Conservation (phyloP, 2,329 filamentous ascomycete genomes). For the Colletotrichum trifolii region DNA sequence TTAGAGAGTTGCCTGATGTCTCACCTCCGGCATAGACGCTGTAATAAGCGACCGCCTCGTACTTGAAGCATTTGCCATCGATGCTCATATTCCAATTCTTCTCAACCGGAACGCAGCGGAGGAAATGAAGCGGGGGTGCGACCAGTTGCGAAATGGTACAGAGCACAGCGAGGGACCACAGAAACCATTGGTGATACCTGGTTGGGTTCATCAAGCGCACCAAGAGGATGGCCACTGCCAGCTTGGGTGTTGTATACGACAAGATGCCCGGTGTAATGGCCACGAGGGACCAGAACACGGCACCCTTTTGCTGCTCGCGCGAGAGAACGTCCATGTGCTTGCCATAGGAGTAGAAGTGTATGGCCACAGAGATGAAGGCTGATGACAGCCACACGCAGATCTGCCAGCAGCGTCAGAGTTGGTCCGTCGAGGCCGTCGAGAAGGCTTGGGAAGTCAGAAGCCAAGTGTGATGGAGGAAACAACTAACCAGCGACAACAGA, state of each 20-base stretch:
- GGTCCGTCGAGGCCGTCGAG: no score
- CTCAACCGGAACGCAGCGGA: constrained; percentile 51
- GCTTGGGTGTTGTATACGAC: constrained; percentile 54
- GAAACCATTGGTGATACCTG: constrained; percentile 44
- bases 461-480: neutral
- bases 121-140: constrained; percentile 49
- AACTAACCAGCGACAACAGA: constrained; percentile 8
- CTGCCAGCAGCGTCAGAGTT: neutral
- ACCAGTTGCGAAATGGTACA: constrained; percentile 49
- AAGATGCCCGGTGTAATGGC: constrained; percentile 51
- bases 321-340: constrained; percentile 48
- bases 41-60: constrained; percentile 50
- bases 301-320: constrained; percentile 42
- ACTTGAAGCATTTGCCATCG: constrained; percentile 48
- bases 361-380: constrained; percentile 46
- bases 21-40: constrained; percentile 9
- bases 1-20: neutral
- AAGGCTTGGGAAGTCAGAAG: neutral
- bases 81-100: constrained; percentile 52
- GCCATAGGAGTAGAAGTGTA: constrained; percentile 50
- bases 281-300: constrained; percentile 49
- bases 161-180: constrained; percentile 49
- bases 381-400: constrained; percentile 41
- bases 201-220: constrained; percentile 51
- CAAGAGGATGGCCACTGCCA: constrained; percentile 53